phyloP scores from a whole-genome alignment of 1,284 basidiomycete genomes.

The Microstroma glucosiphilum region DNA sequence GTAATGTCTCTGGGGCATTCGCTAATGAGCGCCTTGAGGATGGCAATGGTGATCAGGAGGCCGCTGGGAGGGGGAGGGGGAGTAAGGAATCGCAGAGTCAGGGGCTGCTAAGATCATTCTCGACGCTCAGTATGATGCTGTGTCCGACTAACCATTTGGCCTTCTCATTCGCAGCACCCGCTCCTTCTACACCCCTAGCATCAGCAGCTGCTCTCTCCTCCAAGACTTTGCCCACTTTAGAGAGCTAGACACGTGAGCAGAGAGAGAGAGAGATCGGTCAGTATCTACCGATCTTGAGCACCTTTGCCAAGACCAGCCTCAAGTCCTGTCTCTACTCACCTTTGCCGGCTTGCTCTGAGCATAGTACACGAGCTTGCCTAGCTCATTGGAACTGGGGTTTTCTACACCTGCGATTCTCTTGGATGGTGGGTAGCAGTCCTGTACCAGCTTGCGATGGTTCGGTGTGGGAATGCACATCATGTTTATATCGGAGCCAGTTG shows the following conservation, averaged over 20 bases:
- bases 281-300: too few relatives aligned
- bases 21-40: conserved; percentile 74
- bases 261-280: too few relatives aligned
- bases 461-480: conserved; percentile 59
- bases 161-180: conserved; percentile 61
- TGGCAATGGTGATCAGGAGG: conserved; percentile 77
- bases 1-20: conserved; percentile 83
- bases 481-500: not conserved
- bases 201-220: conserved; percentile 70
- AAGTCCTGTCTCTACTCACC: conserved; percentile 16
- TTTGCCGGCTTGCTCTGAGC: conserved; percentile 83
- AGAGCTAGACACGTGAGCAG: conserved; percentile 53
- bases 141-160: conserved; percentile 65
- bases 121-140: not conserved
- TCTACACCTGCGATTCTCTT: conserved; percentile 69
- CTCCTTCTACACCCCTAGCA: conserved; percentile 61
- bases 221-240: conserved; percentile 75
- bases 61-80: conserved; percentile 55
- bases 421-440: conserved; percentile 80
- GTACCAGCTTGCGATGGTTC: conserved; percentile 77
- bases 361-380: conserved; percentile 86
- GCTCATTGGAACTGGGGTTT: conserved; percentile 61
- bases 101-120: conserved; percentile 5
- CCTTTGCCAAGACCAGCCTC: too few relatives aligned
- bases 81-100: conserved; percentile 4